Percentiles rank a stretch among this genome's conserved stretches.
Evolutionary conservation across 306 rosid genomes (phyloP).

Genomic region (Canavalia gladiata): DNA sequence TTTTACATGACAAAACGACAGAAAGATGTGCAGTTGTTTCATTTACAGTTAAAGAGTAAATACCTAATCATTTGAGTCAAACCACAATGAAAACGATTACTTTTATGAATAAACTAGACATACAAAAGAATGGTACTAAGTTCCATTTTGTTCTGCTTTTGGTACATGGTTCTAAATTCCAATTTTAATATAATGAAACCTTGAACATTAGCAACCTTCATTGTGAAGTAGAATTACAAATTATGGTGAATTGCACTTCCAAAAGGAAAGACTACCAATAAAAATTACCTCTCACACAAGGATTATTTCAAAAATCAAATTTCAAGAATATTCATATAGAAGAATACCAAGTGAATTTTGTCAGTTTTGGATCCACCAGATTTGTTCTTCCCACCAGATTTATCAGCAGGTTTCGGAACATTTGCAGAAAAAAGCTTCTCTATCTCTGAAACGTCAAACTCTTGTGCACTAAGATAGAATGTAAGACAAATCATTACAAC

Average conservation of each 20-base stretch:
- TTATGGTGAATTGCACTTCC: slow-evolving; percentile 36
- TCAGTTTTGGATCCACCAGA: slow-evolving; percentile 88
- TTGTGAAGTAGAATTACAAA: slow-evolving; percentile 35
- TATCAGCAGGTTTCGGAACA: slow-evolving; percentile 89
- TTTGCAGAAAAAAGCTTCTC: slow-evolving; percentile 88
- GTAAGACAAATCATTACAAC: slow-evolving; percentile 43
- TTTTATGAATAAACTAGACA: slow-evolving; percentile 14
- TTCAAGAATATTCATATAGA: slow-evolving; percentile 23
- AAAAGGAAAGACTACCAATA: slow-evolving; percentile 11
- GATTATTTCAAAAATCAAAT: slow-evolving; percentile 26
- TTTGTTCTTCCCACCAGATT: slow-evolving; percentile 81
- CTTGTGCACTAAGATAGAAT: slow-evolving; percentile 72
- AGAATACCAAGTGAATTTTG: slow-evolving; percentile 87
- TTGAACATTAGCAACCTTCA: slow-evolving; percentile 23
- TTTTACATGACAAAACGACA: slow-evolving; percentile 33
- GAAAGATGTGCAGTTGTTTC: slow-evolving; percentile 23
- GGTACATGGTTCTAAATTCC: background rate
- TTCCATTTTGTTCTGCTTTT: too few species aligned
- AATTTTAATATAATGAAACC: slow-evolving; percentile 12
- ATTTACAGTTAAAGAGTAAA: slow-evolving; percentile 18
- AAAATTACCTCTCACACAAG: slow-evolving; percentile 34
- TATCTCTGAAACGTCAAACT: slow-evolving; percentile 94
- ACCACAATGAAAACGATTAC: slow-evolving; percentile 31
- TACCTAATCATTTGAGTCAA: slow-evolving; percentile 7
- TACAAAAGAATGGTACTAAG: slow-evolving; percentile 15